Percentiles rank a stretch among this genome's conserved stretches.
phyloP scores from a whole-genome alignment of 2,329 filamentous ascomycete genomes.

The Paracoccidioides brasiliensis region DNA sequence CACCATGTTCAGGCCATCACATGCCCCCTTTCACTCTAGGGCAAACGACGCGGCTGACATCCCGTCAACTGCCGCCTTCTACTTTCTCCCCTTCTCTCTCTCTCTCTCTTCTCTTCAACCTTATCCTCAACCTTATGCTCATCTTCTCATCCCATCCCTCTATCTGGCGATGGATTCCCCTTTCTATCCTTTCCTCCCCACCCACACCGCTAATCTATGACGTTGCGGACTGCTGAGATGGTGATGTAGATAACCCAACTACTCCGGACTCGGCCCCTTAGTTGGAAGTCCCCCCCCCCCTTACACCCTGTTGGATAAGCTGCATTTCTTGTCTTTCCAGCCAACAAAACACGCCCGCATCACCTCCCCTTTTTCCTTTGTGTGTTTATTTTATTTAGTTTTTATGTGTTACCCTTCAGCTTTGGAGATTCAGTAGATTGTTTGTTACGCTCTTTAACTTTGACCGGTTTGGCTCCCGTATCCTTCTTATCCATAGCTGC shows the following conservation, averaged over 20 bases:
- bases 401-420: background rate
- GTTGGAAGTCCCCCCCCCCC: no score
- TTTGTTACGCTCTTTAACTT: background rate
- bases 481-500: background rate
- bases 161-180: background rate
- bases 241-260: background rate
- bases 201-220: background rate
- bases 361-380: background rate
- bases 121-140: no score
- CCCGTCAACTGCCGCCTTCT: no score
- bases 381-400: background rate
- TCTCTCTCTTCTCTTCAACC: no score
- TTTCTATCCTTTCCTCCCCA: background rate
- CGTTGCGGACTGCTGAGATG: background rate
- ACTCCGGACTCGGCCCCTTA: no score
- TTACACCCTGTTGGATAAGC: no score
- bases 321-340: background rate
- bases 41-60: no score
- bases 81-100: background rate
- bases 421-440: background rate
- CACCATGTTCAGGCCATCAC: no score
- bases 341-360: no score
- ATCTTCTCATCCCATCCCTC: background rate
- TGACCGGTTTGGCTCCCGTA: background rate
- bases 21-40: no score